Conservation (phyloP, 192 early-diverging fungal species). For the Chytriomyces confervae region DNA sequence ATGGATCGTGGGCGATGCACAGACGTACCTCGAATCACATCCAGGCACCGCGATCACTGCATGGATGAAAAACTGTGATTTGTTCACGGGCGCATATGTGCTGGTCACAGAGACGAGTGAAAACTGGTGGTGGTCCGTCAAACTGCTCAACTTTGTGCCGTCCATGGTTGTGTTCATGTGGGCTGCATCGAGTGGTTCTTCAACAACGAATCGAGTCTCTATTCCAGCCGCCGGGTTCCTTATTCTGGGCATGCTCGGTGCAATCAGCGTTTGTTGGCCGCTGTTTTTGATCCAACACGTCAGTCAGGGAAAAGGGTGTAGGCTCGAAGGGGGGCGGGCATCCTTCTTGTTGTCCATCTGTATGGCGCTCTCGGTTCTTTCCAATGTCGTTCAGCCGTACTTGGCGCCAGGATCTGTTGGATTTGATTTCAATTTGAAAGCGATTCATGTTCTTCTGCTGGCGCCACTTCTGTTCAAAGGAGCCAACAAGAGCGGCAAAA, state of each 20-base stretch:
- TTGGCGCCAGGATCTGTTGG: neutral
- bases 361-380: neutral
- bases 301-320: neutral
- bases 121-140: slow-evolving; percentile 13
- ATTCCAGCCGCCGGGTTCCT: neutral
- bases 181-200: neutral
- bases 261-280: slow-evolving; percentile 6
- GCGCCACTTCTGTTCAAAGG: neutral
- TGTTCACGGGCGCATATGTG: slow-evolving; percentile 10
- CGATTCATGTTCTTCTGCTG: neutral
- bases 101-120: neutral
- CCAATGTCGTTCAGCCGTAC: neutral
- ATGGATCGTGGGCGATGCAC: slow-evolving; percentile 1
- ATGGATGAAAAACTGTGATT: slow-evolving; percentile 7
- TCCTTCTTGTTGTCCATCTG: neutral
- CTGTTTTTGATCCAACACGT: neutral
- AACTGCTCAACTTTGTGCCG: slow-evolving; percentile 16
- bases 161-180: slow-evolving; percentile 15
- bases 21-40: neutral
- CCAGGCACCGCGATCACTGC: neutral
- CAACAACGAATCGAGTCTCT: neutral
- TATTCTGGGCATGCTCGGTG: neutral
- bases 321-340: neutral
- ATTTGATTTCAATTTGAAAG: neutral
- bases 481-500: neutral